Evolutionary conservation across 2,329 filamentous ascomycete genomes (phyloP).

Genomic region (Canariomyces notabilis): DNA sequence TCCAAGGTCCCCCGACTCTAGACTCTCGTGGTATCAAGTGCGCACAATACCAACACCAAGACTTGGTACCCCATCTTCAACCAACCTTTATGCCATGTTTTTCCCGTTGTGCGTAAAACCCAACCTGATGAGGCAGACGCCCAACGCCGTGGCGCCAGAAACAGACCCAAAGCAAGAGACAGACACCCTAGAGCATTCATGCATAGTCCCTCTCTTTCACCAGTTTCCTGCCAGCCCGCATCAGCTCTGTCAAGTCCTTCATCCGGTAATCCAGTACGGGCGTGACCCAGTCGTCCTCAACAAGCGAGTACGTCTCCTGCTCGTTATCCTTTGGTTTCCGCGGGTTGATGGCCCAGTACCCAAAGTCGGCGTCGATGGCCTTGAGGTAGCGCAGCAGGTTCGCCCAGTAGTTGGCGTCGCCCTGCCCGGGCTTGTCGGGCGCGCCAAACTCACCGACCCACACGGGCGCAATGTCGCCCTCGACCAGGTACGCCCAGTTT

Average conservation of each 20-base stretch:
- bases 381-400: conserved; percentile 57
- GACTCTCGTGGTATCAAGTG: not conserved
- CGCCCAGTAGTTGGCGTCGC: conserved; percentile 61
- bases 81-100: not conserved
- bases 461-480: conserved; percentile 52
- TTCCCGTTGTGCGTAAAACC: not conserved
- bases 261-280: conserved; percentile 58
- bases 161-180: not conserved
- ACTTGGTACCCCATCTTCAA: too few species aligned
- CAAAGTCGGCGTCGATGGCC: conserved; percentile 58
- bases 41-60: not conserved
- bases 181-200: too few species aligned
- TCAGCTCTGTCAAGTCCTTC: conserved; percentile 55
- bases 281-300: conserved; percentile 61
- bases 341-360: conserved; percentile 66
- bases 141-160: not conserved
- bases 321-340: conserved; percentile 55
- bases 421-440: conserved; percentile 46
- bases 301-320: conserved; percentile 56
- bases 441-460: conserved; percentile 67
- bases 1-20: not conserved
- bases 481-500: conserved; percentile 63
- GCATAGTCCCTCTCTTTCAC: not conserved
- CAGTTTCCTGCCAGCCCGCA: conserved; percentile 31
- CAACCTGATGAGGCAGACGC: not conserved